Evolutionary conservation across 139 green algal genomes (phyloP).

Genomic region (Haematococcus sp.): DNA sequence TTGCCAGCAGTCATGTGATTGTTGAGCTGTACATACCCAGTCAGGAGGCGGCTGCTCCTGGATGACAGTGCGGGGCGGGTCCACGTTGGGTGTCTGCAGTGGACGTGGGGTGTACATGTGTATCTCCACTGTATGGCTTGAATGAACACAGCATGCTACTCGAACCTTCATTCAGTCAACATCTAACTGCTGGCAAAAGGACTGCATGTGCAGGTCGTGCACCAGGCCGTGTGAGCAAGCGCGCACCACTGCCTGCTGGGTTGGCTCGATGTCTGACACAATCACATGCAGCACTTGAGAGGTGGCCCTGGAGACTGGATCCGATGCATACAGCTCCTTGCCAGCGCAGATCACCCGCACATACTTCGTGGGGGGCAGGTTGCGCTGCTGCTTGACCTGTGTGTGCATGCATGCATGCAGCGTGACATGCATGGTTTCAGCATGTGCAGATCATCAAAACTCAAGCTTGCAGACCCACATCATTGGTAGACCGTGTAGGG

Average conservation of each 20-base stretch:
- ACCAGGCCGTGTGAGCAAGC: too few species aligned
- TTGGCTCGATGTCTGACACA: conserved; percentile 10
- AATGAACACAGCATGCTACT: not conserved
- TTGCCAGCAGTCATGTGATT: too few species aligned
- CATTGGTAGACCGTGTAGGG: too few species aligned
- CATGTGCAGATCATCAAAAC: too few species aligned
- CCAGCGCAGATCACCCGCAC: conserved; percentile 36
- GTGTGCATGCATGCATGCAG: not conserved
- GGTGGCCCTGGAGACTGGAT: conserved; percentile 19
- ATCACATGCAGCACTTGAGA: conserved; percentile 36
- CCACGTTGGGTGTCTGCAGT: conserved; percentile 7
- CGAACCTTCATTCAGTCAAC: too few species aligned
- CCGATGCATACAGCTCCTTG: conserved; percentile 33
- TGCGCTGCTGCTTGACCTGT: conserved; percentile 6
- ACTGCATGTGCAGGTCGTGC: too few species aligned
- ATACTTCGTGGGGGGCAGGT: not conserved
- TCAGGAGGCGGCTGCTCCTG: conserved; percentile 22
- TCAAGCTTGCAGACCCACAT: too few species aligned
- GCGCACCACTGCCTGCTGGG: not conserved
- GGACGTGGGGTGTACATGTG: not conserved
- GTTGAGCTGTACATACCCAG: conserved; percentile 13
- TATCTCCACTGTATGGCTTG: not conserved
- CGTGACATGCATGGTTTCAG: too few species aligned
- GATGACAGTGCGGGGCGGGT: not conserved
- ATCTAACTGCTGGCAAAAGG: too few species aligned